Conservation (phyloP, 2,329 filamentous ascomycete genomes). For the Colletotrichum orbiculare region DNA sequence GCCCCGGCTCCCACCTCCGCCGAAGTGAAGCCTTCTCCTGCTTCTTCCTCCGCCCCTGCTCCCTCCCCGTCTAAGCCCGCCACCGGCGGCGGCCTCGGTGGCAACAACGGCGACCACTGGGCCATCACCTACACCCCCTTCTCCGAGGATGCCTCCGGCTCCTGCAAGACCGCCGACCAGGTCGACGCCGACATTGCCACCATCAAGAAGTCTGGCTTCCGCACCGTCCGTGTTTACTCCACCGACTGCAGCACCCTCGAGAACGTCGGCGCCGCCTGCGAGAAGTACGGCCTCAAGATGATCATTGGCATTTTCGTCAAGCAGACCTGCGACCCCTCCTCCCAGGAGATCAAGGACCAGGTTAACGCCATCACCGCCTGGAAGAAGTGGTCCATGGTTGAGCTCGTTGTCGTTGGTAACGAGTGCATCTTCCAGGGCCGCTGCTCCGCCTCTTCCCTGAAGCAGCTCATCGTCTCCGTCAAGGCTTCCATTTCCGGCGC, state of each 20-base stretch:
- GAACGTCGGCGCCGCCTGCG: slow-evolving; percentile 77
- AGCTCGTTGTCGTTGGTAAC: slow-evolving; percentile 89
- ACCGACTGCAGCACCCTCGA: slow-evolving; percentile 88
- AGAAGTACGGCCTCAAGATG: slow-evolving; percentile 76
- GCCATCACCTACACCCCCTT: slow-evolving; percentile 87
- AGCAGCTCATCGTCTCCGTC: slow-evolving; percentile 74
- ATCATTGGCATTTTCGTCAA: slow-evolving; percentile 92
- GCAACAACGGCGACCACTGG: slow-evolving; percentile 66
- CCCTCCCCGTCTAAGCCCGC: slow-evolving; percentile 41
- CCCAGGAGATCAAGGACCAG: slow-evolving; percentile 76
- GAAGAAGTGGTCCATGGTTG: slow-evolving; percentile 77
- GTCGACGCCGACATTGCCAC: slow-evolving; percentile 69
- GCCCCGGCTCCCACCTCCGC: slow-evolving; percentile 39
- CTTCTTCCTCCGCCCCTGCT: slow-evolving; percentile 38
- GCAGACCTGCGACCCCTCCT: slow-evolving; percentile 66
- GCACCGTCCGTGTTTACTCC: slow-evolving; percentile 83
- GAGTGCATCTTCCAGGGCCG: slow-evolving; percentile 85
- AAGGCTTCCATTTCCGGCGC: slow-evolving; percentile 69
- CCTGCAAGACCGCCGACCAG: slow-evolving; percentile 72
- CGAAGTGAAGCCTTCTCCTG: slow-evolving; percentile 38
- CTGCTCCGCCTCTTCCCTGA: slow-evolving; percentile 73
- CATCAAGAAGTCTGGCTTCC: slow-evolving; percentile 76
- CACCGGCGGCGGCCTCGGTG: slow-evolving; percentile 48
- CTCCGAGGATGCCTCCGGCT: slow-evolving; percentile 58
- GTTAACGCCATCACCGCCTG: slow-evolving; percentile 78